phyloP scores from a whole-genome alignment of 306 rosid species.

The Gleditsia sinensis region DNA sequence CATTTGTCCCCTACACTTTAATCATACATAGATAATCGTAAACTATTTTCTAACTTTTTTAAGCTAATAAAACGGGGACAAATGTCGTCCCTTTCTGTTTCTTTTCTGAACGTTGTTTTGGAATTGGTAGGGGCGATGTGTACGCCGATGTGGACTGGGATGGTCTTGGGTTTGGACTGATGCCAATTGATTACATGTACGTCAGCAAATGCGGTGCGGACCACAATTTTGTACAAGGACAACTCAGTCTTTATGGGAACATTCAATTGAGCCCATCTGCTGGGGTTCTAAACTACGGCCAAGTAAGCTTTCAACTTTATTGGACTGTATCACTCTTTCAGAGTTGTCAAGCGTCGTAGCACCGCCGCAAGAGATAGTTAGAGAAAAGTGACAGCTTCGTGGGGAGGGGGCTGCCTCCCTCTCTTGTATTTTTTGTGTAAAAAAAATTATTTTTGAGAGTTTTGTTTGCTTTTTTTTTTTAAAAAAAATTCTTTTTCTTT shows the following conservation, averaged over 20 bases:
- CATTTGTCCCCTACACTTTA: not conserved
- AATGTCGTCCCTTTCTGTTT: not conserved
- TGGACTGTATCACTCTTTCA: too few species aligned
- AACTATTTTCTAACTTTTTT: too few species aligned
- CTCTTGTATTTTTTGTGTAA: too few species aligned
- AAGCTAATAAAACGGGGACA: too few species aligned
- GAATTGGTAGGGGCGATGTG: conserved; percentile 45
- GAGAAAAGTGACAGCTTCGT: too few species aligned
- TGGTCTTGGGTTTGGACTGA: conserved; percentile 71
- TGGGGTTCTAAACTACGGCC: conserved; percentile 86
- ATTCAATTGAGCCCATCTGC: conserved; percentile 83
- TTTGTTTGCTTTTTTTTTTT: too few species aligned
- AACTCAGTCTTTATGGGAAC: conserved; percentile 60
- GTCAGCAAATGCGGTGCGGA: conserved; percentile 47
- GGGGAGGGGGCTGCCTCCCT: too few species aligned
- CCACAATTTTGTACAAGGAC: conserved; percentile 58
- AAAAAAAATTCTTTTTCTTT: too few species aligned
- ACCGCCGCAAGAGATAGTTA: too few species aligned
- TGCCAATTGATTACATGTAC: conserved; percentile 83
- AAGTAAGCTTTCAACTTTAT: conserved; percentile 39
- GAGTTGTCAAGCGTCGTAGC: too few species aligned
- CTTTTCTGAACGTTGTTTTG: not conserved
- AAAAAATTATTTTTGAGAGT: too few species aligned
- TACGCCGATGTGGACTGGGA: conserved; percentile 76
- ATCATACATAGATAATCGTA: too few species aligned